Conservation (phyloP, 2,329 filamentous ascomycete species). For the Alternaria solani region DNA sequence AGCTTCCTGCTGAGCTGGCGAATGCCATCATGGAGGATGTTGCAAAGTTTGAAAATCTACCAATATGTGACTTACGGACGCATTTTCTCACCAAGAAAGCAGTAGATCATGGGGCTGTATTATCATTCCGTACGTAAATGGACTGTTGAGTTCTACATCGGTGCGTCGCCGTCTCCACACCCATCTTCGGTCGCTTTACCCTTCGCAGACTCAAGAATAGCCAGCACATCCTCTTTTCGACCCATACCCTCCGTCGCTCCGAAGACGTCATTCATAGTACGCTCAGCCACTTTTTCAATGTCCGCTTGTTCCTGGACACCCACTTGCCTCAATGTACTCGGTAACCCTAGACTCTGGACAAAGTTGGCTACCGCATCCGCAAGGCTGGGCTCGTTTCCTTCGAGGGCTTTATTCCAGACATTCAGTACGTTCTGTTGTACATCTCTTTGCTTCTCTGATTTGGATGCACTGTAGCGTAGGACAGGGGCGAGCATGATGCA, state of each 20-base stretch:
- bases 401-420: conserved; percentile 29
- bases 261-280: conserved; percentile 34
- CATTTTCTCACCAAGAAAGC: conserved; percentile 6
- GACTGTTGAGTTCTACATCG: neutral
- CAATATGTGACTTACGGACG: conserved; percentile 9
- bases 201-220: conserved; percentile 19
- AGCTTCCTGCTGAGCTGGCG: conserved; percentile 21
- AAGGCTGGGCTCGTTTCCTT: conserved; percentile 25
- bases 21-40: conserved; percentile 19
- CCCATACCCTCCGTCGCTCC: conserved; percentile 11
- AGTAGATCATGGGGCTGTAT: neutral
- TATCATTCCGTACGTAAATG: neutral
- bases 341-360: conserved; percentile 27
- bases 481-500: conserved; percentile 34
- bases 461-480: conserved; percentile 23
- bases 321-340: conserved; percentile 28
- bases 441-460: conserved; percentile 19
- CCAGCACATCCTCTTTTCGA: conserved; percentile 20
- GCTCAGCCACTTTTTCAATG: conserved; percentile 32
- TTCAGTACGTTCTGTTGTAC: conserved; percentile 23
- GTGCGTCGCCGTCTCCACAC: neutral
- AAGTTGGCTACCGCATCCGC: conserved; percentile 34
- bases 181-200: conserved; percentile 1
- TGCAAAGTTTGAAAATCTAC: conserved; percentile 12
- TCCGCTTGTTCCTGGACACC: conserved; percentile 26